These are phyloP conservation scores for Penicillium tannophilum DNA, from an alignment of 495 filamentous ascomycete species.

Conservation along the genomic window DNA sequence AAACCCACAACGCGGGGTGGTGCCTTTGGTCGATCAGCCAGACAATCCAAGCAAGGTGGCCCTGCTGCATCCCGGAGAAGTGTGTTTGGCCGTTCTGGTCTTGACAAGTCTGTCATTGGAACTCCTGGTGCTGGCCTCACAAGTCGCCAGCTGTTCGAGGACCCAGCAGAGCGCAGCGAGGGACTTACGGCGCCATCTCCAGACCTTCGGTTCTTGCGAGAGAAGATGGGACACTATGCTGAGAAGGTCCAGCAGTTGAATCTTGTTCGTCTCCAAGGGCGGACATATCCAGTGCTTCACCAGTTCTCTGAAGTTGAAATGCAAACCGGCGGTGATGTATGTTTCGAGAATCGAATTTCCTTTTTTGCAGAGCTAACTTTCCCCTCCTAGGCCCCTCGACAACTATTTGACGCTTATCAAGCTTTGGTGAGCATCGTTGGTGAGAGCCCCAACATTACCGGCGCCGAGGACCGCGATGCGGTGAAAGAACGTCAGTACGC, in stretches of 20 bases:
- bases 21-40: slow-evolving; percentile 61
- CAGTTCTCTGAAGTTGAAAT: slow-evolving; percentile 72
- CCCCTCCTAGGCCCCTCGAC: slow-evolving; percentile 53
- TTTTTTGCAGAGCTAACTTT: slow-evolving; percentile 15
- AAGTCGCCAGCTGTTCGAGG: slow-evolving; percentile 62
- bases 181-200: slow-evolving; percentile 46
- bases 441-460: slow-evolving; percentile 60
- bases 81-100: slow-evolving; percentile 69
- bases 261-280: slow-evolving; percentile 62
- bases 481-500: slow-evolving; percentile 78
- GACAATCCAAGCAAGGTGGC: slow-evolving; percentile 42
- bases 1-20: slow-evolving; percentile 47
- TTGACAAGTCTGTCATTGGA: slow-evolving; percentile 84
- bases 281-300: slow-evolving; percentile 67
- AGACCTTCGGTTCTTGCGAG: slow-evolving; percentile 71
- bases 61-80: slow-evolving; percentile 51
- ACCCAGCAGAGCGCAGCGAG: slow-evolving; percentile 59
- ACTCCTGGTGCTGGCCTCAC: slow-evolving; percentile 61
- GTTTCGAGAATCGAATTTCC: slow-evolving; percentile 12
- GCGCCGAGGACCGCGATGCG: slow-evolving; percentile 52
- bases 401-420: slow-evolving; percentile 75
- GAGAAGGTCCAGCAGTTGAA: slow-evolving; percentile 79
- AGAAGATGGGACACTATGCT: slow-evolving; percentile 78
- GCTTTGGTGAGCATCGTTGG: slow-evolving; percentile 73
- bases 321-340: slow-evolving; percentile 65